These are phyloP conservation scores for Lathyrus aphaca DNA, from an alignment of 306 rosid genomes.

Conservation along the genomic window DNA sequence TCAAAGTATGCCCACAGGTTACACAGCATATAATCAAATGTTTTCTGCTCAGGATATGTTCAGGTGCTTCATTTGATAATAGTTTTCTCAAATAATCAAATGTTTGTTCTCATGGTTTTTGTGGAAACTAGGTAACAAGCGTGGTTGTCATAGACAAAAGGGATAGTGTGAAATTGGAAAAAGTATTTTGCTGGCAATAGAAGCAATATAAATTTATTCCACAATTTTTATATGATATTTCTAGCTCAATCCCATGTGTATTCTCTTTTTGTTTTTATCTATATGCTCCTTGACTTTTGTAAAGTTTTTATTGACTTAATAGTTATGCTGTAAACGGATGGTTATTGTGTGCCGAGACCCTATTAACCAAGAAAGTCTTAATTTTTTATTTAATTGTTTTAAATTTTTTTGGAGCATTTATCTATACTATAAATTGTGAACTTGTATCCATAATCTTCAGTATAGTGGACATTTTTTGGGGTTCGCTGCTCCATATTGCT, in stretches of 20 bases:
- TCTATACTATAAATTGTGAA: background rate
- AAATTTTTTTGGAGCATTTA: background rate
- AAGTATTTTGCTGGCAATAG: background rate
- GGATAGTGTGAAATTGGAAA: background rate
- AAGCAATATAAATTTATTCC: constrained; percentile 3
- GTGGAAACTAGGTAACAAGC: background rate
- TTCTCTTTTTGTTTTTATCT: background rate
- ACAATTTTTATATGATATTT: constrained; percentile 8
- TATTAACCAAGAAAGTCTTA: constrained; percentile 6
- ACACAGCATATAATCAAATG: constrained; percentile 56
- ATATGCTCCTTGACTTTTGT: background rate
- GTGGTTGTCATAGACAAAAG: constrained; percentile 8
- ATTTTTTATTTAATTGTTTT: background rate
- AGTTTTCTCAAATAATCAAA: background rate
- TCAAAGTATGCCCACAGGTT: constrained; percentile 60
- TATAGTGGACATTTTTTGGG: background rate
- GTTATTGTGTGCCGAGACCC: constrained; percentile 1
- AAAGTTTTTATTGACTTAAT: background rate
- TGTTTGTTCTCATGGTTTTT: constrained; percentile 20
- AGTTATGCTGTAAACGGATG: background rate
- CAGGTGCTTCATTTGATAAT: constrained; percentile 22
- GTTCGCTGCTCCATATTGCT: background rate
- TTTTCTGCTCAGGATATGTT: constrained; percentile 15
- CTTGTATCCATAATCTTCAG: background rate
- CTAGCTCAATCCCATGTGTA: background rate